phyloP scores from a whole-genome alignment of 305 asterid genomes.

The Fraxinus baroniana region DNA sequence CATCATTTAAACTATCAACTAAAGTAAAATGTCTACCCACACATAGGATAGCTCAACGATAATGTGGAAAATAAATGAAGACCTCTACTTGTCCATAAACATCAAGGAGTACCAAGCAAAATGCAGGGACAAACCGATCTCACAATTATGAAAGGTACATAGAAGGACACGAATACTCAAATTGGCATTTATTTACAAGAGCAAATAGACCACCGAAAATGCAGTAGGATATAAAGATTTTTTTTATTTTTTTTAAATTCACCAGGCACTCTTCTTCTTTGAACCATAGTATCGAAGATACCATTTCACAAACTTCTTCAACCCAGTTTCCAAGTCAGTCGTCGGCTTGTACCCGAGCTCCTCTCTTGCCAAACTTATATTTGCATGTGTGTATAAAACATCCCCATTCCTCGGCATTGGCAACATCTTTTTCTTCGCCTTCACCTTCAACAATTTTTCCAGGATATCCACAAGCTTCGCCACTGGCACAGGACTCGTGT shows the following conservation, averaged over 20 bases:
- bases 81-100: slow-evolving; percentile 28
- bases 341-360: slow-evolving; percentile 79
- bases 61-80: slow-evolving; percentile 29
- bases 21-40: slow-evolving; percentile 32
- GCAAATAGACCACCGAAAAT: background rate
- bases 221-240: background rate
- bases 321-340: slow-evolving; percentile 60
- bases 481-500: slow-evolving; percentile 67
- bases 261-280: slow-evolving; percentile 63
- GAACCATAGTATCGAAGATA: slow-evolving; percentile 58
- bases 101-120: slow-evolving; percentile 29
- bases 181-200: slow-evolving; percentile 9
- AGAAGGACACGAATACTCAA: background rate
- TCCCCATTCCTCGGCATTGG: slow-evolving; percentile 80
- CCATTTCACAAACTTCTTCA: slow-evolving; percentile 79
- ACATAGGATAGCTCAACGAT: slow-evolving; percentile 18
- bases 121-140: slow-evolving; percentile 20
- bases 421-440: slow-evolving; percentile 63
- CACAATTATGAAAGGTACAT: slow-evolving; percentile 6
- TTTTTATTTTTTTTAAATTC: slow-evolving; percentile 6
- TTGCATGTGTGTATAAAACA: slow-evolving; percentile 69
- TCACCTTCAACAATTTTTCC: slow-evolving; percentile 68
- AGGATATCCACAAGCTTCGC: slow-evolving; percentile 57
- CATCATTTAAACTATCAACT: background rate
- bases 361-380: slow-evolving; percentile 54